A percentile compares a stretch with the other conserved stretches of the same genome.
Conservation (phyloP, 306 rosid species). For the Luffa acutangula region DNA sequence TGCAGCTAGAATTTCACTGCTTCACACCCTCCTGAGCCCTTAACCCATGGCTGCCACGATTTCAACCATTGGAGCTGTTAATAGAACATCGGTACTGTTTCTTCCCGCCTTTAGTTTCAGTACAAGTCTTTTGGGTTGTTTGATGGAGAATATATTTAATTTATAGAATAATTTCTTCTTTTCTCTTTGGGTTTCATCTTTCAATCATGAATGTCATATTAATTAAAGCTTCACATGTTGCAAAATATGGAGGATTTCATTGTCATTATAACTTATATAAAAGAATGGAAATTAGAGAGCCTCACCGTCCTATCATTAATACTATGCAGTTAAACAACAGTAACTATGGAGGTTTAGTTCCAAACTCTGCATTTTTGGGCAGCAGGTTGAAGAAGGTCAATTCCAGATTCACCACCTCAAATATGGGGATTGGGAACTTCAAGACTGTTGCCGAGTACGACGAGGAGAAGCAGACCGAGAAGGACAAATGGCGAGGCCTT, state of each 20-base stretch:
- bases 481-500: slow-evolving; percentile 77
- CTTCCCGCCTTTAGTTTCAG: slow-evolving; percentile 12
- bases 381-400: slow-evolving; percentile 29
- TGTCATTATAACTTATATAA: background rate
- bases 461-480: slow-evolving; percentile 49
- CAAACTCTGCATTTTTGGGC: slow-evolving; percentile 42
- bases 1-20: background rate
- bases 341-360: slow-evolving; percentile 20
- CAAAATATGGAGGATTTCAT: background rate
- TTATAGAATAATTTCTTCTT: background rate
- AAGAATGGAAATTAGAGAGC: background rate
- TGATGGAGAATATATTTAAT: background rate
- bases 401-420: slow-evolving; percentile 15
- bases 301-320: background rate
- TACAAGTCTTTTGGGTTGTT: background rate
- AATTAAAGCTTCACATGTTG: background rate
- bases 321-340: slow-evolving; percentile 38
- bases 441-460: slow-evolving; percentile 32
- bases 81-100: slow-evolving; percentile 37
- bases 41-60: slow-evolving; percentile 51
- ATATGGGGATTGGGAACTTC: slow-evolving; percentile 25
- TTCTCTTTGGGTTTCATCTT: background rate
- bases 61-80: slow-evolving; percentile 38
- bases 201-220: background rate
- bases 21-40: background rate